phyloP scores from a whole-genome alignment of 2,329 filamentous ascomycete species.

The Rhynchosporium graminicola region DNA sequence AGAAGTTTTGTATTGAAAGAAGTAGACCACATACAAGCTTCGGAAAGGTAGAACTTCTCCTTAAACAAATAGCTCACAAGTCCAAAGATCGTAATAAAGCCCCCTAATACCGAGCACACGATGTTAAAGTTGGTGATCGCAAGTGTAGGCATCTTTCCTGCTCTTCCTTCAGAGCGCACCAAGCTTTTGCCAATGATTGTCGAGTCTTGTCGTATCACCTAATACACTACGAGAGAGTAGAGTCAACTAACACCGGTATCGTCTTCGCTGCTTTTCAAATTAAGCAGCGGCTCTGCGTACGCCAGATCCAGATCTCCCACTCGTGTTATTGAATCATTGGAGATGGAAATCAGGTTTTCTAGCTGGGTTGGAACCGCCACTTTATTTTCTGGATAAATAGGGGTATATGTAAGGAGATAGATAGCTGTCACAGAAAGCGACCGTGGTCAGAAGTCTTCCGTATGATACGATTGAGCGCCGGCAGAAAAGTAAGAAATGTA shows the following conservation, averaged over 20 bases:
- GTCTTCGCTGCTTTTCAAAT: slow-evolving; percentile 43
- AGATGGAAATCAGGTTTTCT: slow-evolving; percentile 1
- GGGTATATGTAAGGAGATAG: not conserved
- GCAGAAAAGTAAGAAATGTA: not conserved
- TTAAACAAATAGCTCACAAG: slow-evolving; percentile 88
- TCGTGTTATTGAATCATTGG: slow-evolving; percentile 50
- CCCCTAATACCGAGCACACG: slow-evolving; percentile 70
- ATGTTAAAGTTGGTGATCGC: slow-evolving; percentile 55
- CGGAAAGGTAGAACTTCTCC: slow-evolving; percentile 86
- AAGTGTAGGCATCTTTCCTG: slow-evolving; percentile 47
- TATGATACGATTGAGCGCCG: not conserved
- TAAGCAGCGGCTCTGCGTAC: slow-evolving; percentile 38
- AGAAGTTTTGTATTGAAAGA: not conserved
- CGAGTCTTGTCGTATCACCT: slow-evolving; percentile 11
- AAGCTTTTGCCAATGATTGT: slow-evolving; percentile 10
- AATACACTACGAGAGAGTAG: not conserved
- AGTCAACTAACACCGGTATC: slow-evolving; percentile 44
- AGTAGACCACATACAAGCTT: slow-evolving; percentile 66
- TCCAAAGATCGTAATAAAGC: slow-evolving; percentile 87
- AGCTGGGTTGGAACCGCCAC: slow-evolving; percentile 24
- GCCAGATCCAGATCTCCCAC: slow-evolving; percentile 23
- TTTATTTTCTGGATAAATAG: slow-evolving; percentile 12
- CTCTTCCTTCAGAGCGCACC: slow-evolving; percentile 3
- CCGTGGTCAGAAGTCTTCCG: not conserved
- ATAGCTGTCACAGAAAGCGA: not conserved